Percentiles rank a stretch among this genome's conserved stretches.
Conservation (phyloP, 2,329 filamentous ascomycete genomes). For the Nemania sp. region DNA sequence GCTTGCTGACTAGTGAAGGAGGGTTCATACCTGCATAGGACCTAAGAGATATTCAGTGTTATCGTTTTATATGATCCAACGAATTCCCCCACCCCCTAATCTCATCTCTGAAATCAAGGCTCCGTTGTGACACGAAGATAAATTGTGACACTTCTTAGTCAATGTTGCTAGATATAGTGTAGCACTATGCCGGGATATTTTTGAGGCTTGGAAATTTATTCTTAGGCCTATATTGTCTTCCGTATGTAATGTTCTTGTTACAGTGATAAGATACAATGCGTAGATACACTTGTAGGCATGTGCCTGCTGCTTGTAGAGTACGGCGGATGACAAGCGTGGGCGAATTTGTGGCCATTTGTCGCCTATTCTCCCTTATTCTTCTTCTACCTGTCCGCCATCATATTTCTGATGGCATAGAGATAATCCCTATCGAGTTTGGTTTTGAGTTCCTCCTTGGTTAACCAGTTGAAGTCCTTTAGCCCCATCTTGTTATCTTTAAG, state of each 20-base stretch:
- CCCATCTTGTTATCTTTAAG: constrained; percentile 77
- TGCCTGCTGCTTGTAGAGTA: constrained; percentile 25
- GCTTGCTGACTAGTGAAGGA: too few species aligned
- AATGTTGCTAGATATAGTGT: constrained; percentile 42
- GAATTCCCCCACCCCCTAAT: background rate
- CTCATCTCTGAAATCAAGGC: background rate
- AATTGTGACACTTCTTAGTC: too few species aligned
- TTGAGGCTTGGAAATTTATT: background rate
- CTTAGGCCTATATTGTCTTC: background rate
- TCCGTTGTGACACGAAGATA: constrained; percentile 13
- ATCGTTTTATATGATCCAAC: too few species aligned
- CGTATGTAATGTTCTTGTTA: constrained; percentile 37
- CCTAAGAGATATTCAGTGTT: too few species aligned
- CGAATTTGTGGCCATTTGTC: constrained; percentile 13
- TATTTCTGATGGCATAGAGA: constrained; percentile 81
- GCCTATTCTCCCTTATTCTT: background rate
- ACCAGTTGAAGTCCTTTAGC: constrained; percentile 88
- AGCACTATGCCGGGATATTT: background rate
- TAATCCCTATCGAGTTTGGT: constrained; percentile 74
- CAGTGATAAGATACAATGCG: constrained; percentile 46
- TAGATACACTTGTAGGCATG: constrained; percentile 42
- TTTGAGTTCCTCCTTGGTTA: constrained; percentile 88
- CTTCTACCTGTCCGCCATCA: constrained; percentile 80
- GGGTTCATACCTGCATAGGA: too few species aligned
- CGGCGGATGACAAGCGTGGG: constrained; percentile 20